Conservation (phyloP, 2,329 filamentous ascomycete species). For the Nemania sp. region DNA sequence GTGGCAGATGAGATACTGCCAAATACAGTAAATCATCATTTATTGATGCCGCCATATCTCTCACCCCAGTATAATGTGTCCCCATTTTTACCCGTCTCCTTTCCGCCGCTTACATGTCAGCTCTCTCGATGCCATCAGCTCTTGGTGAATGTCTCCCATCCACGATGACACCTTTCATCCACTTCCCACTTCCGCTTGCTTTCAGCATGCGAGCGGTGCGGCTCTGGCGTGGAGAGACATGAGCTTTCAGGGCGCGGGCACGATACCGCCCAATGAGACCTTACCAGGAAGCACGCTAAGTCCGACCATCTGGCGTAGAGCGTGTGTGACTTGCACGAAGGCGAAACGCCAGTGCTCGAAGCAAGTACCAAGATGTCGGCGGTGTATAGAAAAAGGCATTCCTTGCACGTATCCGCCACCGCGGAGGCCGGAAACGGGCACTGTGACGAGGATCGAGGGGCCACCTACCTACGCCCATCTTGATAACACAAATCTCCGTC, state of each 20-base stretch:
- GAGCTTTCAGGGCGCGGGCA: conserved; percentile 14
- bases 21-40: neutral
- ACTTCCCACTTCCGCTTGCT: neutral
- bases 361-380: conserved; percentile 38
- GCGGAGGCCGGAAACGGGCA: conserved; percentile 15
- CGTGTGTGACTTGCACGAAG: conserved; percentile 42
- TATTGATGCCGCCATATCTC: neutral
- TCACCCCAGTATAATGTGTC: conserved; percentile 8
- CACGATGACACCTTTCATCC: conserved; percentile 5
- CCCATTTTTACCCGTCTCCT: conserved; percentile 28
- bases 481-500: neutral
- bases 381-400: conserved; percentile 34
- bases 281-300: neutral
- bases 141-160: too few species aligned
- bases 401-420: conserved; percentile 31
- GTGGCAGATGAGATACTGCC: too few species aligned
- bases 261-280: neutral
- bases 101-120: too few species aligned
- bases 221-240: neutral
- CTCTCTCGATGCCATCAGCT: too few species aligned
- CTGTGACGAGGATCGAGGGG: neutral
- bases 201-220: neutral
- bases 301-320: conserved; percentile 34
- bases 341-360: conserved; percentile 46
- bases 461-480: neutral